Conservation (phyloP, 306 rosid species). For the Phaseolus lunatus region DNA sequence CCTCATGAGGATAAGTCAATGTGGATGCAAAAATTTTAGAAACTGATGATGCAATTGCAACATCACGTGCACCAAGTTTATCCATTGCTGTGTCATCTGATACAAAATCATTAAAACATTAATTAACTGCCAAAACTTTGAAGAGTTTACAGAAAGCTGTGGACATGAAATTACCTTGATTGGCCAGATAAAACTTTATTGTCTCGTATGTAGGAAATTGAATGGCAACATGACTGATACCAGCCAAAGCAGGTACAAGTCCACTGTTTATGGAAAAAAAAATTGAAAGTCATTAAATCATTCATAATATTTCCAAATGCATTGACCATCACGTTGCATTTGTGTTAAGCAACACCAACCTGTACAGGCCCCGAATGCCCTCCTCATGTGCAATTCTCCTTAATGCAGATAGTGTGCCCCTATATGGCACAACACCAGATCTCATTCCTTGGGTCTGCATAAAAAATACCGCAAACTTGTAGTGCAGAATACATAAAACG, state of each 20-base stretch:
- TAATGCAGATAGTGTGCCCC: constrained; percentile 77
- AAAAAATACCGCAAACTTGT: constrained; percentile 39
- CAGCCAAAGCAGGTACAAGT: constrained; percentile 91
- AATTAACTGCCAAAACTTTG: constrained; percentile 33
- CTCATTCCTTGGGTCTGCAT: constrained; percentile 87
- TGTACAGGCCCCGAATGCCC: constrained; percentile 90
- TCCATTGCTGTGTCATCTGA: constrained; percentile 69
- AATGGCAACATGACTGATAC: constrained; percentile 90
- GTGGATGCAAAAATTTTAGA: constrained; percentile 93
- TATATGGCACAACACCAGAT: constrained; percentile 75
- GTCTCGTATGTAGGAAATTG: constrained; percentile 86
- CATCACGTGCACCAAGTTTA: constrained; percentile 79
- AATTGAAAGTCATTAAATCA: constrained; percentile 28
- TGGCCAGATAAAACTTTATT: constrained; percentile 73
- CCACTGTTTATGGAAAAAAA: constrained; percentile 60
- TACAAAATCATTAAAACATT: constrained; percentile 17
- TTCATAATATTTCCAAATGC: constrained; percentile 12
- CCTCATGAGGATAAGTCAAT: constrained; percentile 94
- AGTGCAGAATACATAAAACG: constrained; percentile 28
- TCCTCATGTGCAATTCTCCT: constrained; percentile 90
- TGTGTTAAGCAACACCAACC: constrained; percentile 56
- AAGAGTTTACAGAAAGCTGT: constrained; percentile 4
- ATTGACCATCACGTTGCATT: constrained; percentile 17
- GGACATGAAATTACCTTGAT: constrained; percentile 60
- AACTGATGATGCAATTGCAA: constrained; percentile 85